A percentile compares a stretch with the other conserved stretches of the same genome.
Conservation (phyloP, 2,329 filamentous ascomycete species). For the Cladophialophora yegresii region DNA sequence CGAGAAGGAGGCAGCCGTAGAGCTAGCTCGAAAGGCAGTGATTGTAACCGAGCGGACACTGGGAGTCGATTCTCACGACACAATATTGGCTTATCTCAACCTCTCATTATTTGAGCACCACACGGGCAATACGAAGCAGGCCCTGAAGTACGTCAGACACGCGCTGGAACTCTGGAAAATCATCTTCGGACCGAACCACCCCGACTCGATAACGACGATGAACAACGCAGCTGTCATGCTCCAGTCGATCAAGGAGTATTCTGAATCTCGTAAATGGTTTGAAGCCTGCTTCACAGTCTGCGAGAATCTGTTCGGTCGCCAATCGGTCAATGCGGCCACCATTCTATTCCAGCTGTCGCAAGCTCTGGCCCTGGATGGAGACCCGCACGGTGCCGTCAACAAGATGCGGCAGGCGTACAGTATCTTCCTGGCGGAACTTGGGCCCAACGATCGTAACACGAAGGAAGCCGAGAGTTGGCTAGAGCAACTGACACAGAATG, state of each 20-base stretch:
- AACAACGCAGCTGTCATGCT: slow-evolving; percentile 99
- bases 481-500: slow-evolving; percentile 92
- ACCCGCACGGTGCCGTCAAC: slow-evolving; percentile 85
- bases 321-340: slow-evolving; percentile 90
- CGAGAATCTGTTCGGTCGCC: slow-evolving; percentile 83
- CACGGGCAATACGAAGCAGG: slow-evolving; percentile 81
- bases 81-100: slow-evolving; percentile 93
- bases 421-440: slow-evolving; percentile 86
- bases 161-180: slow-evolving; percentile 95
- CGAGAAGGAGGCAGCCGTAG: slow-evolving; percentile 92
- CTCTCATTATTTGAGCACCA: slow-evolving; percentile 92
- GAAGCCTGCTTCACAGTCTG: slow-evolving; percentile 88
- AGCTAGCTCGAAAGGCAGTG: slow-evolving; percentile 93
- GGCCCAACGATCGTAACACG: slow-evolving; percentile 90
- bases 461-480: slow-evolving; percentile 98
- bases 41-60: slow-evolving; percentile 94
- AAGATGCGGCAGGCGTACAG: slow-evolving; percentile 97
- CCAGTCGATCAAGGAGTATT: slow-evolving; percentile 90
- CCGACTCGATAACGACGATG: slow-evolving; percentile 96
- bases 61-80: slow-evolving; percentile 90
- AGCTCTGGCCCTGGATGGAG: slow-evolving; percentile 90
- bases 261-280: slow-evolving; percentile 95
- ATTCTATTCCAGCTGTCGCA: slow-evolving; percentile 97
- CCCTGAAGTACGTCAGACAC: slow-evolving; percentile 86
- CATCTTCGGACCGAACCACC: slow-evolving; percentile 89